Conservation (phyloP, 1,139 yeast genomes). For the Candida sp. region DNA sequence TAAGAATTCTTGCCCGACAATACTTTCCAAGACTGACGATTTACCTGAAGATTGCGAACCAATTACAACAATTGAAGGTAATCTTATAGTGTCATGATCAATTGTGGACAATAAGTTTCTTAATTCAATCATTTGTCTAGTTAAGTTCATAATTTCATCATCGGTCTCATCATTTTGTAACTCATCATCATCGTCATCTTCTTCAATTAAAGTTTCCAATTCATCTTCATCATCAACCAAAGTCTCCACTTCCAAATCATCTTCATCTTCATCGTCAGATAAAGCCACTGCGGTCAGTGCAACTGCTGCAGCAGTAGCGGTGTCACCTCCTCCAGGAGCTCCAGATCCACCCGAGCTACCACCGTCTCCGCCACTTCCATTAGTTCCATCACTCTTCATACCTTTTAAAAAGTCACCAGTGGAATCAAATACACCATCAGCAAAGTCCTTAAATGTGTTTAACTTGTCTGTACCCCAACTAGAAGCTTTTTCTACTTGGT, state of each 20-base stretch:
- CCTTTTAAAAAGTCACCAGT: conserved; percentile 40
- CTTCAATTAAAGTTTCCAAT: conserved; percentile 28
- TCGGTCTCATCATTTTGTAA: conserved; percentile 51
- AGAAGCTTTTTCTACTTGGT: conserved; percentile 87
- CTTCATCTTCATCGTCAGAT: conserved; percentile 25
- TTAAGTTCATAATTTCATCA: conserved; percentile 78
- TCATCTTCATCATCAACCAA: conserved; percentile 21
- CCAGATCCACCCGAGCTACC: conserved; percentile 17
- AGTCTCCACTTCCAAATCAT: conserved; percentile 11
- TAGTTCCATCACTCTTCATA: conserved; percentile 10
- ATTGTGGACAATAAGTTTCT: conserved; percentile 73
- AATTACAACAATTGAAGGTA: conserved; percentile 94
- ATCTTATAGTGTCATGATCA: conserved; percentile 74
- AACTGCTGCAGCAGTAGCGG: conserved; percentile 41
- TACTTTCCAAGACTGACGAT: conserved; percentile 88
- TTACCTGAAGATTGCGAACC: conserved; percentile 99
- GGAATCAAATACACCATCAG: conserved; percentile 43
- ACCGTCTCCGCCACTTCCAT: conserved; percentile 14
- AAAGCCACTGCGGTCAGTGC: conserved; percentile 47
- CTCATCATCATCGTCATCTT: conserved; percentile 38
- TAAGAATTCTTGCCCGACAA: conserved; percentile 91
- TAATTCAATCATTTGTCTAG: conserved; percentile 96
- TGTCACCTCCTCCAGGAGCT: conserved; percentile 25
- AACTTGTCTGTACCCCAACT: conserved; percentile 66
- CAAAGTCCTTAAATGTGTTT: conserved; percentile 55